Evolutionary conservation across 495 filamentous ascomycete species (phyloP), one percentile per base, ranked within the genome.

Genomic region (Rhypophila decipiens): DNA sequence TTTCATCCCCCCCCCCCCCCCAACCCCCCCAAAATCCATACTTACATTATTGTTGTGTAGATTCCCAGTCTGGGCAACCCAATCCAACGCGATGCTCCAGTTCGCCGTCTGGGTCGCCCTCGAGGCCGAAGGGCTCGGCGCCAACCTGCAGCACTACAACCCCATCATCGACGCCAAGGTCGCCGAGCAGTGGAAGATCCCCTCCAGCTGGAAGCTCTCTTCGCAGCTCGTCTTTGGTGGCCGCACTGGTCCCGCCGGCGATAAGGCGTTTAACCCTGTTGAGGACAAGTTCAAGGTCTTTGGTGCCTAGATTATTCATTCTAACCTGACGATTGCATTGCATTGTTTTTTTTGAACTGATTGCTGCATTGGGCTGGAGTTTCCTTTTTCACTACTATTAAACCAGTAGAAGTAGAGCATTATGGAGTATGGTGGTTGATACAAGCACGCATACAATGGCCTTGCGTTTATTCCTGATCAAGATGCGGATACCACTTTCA

Each of bases 121-220:
- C 31, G 79, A 84, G 64, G 69, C 74, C 48, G 83, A 87, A 66
- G 85, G 85, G 27, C 68, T 87, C 27, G 85, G 84, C 37, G 77
- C 75, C 60, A 87, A 81, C 68, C 72, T 89, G 4, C 85, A 89
- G 71, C 85, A 87, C 64, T 86, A 87, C 70, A 84, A 83, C 73
- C 75, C 83, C 1, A 56, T 85, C 40, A 63, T 86, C 43, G 80
- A 85, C 64, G 67, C 58, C 36, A 74, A 74, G 64, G 77, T 81
- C 11, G 56, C 63, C 23, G 62, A 68, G 47, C 56, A 73, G 44
- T 87, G 83, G 83, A 72, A 71, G 13, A 52, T 86, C 13, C 76
- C 79, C 31, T 42, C 53, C 23, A 71, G 68, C 42, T 89, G 84
- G 84, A 72, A 71, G 50, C 61, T 86, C 39, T 71, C 68, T 42